These are phyloP conservation scores for Mycocentrospora acerina DNA, from an alignment of 2,329 filamentous ascomycete genomes.

Conservation along the genomic window DNA sequence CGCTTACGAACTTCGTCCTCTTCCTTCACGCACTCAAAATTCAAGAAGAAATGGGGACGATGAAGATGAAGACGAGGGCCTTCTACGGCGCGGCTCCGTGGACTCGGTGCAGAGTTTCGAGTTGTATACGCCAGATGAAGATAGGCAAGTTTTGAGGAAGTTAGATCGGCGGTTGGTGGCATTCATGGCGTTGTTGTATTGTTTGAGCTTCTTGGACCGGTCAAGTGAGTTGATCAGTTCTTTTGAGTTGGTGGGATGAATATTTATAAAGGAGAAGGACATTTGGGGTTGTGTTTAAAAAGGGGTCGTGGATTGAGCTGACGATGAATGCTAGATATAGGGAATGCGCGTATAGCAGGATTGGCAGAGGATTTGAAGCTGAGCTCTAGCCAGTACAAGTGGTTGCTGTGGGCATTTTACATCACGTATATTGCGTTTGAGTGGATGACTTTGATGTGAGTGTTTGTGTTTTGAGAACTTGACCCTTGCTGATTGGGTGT, in stretches of 20 bases:
- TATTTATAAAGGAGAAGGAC: not conserved
- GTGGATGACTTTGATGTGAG: slow-evolving; percentile 64
- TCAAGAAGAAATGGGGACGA: slow-evolving; percentile 11
- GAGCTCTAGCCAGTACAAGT: slow-evolving; percentile 60
- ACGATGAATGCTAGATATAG: slow-evolving; percentile 50
- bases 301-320: slow-evolving; percentile 2
- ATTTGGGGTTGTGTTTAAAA: not conserved
- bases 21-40: slow-evolving; percentile 15
- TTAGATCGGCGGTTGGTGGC: slow-evolving; percentile 76
- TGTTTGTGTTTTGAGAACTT: slow-evolving; percentile 3
- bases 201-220: slow-evolving; percentile 82
- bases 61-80: slow-evolving; percentile 29
- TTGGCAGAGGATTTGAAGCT: slow-evolving; percentile 56
- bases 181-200: slow-evolving; percentile 79
- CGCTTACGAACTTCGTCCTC: slow-evolving; percentile 27
- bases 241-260: slow-evolving; percentile 1
- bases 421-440: slow-evolving; percentile 65
- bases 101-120: slow-evolving; percentile 48
- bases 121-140: slow-evolving; percentile 68
- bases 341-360: slow-evolving; percentile 64
- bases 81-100: slow-evolving; percentile 24
- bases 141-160: slow-evolving; percentile 68
- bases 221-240: slow-evolving; percentile 68
- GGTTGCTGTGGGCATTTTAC: slow-evolving; percentile 64
- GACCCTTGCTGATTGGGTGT: slow-evolving; percentile 1